Conservation (phyloP, 1,139 yeast genomes). For the Geotrichum cucujoidarum region DNA sequence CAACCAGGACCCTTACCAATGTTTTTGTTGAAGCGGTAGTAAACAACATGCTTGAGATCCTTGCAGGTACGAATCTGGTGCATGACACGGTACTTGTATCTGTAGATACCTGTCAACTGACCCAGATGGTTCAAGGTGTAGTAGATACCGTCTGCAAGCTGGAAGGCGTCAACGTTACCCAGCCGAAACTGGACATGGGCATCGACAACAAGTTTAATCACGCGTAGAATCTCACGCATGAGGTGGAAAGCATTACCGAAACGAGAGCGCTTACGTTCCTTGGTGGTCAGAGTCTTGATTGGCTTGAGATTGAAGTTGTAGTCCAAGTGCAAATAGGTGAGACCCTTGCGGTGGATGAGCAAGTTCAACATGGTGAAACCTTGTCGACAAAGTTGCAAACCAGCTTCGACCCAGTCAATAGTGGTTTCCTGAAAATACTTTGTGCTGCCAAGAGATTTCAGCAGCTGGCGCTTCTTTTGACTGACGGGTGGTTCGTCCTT, state of each 20-base stretch:
- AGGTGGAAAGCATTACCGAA: constrained; percentile 96
- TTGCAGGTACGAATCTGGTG: constrained; percentile 96
- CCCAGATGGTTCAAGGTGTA: constrained; percentile 91
- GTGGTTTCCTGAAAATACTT: constrained; percentile 88
- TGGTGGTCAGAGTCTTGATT: constrained; percentile 91
- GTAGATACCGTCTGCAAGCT: constrained; percentile 89
- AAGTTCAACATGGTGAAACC: constrained; percentile 92
- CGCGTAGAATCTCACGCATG: constrained; percentile 79
- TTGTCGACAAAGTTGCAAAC: constrained; percentile 85
- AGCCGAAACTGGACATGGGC: constrained; percentile 87
- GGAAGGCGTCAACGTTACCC: constrained; percentile 89
- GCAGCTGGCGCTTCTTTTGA: constrained; percentile 52
- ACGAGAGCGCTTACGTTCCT: constrained; percentile 91
- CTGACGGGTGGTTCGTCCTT: constrained; percentile 39
- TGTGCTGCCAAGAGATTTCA: constrained; percentile 66
- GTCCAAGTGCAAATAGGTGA: constrained; percentile 88
- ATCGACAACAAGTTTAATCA: constrained; percentile 81
- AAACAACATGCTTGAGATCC: constrained; percentile 87
- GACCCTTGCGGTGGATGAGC: constrained; percentile 83
- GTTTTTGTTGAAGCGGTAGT: constrained; percentile 68
- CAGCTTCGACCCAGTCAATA: constrained; percentile 98
- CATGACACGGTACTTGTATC: constrained; percentile 97
- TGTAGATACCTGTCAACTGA: constrained; percentile 90
- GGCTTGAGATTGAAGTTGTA: constrained; percentile 95
- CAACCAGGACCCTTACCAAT: constrained; percentile 98